Percentiles rank a stretch among this genome's conserved stretches.
These are phyloP conservation scores for Inosperma sp. DNA, from an alignment of 768 basidiomycete genomes.

Conservation along the genomic window DNA sequence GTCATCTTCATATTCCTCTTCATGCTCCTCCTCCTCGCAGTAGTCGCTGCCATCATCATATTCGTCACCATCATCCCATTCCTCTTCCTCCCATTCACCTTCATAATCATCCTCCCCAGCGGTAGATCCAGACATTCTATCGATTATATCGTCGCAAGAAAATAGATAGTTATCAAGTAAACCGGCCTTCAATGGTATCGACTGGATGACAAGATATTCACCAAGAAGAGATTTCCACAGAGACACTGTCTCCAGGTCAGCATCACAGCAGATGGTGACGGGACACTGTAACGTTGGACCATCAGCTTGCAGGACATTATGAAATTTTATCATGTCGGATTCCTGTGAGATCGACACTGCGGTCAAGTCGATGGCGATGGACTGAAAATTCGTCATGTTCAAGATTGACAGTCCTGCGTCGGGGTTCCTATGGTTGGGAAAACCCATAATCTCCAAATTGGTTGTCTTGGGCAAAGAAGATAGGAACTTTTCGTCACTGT, in stretches of 20 bases:
- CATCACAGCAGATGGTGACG: constrained; percentile 3
- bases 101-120: constrained; percentile 4
- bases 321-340: constrained; percentile 7
- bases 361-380: constrained; percentile 13
- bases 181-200: not conserved
- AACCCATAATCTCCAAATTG: constrained; percentile 12
- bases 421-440: constrained; percentile 2
- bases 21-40: constrained; percentile 11
- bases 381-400: constrained; percentile 10
- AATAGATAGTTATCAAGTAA: constrained; percentile 6
- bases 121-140: not conserved
- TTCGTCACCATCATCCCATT: constrained; percentile 12
- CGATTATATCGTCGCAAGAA: constrained; percentile 3
- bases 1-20: constrained; percentile 13
- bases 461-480: constrained; percentile 12
- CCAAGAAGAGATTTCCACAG: constrained; percentile 3
- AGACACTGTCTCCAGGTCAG: not conserved
- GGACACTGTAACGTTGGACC: constrained; percentile 3
- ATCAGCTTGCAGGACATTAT: not conserved
- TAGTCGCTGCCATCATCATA: constrained; percentile 7
- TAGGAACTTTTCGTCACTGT: constrained; percentile 9
- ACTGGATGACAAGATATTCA: not conserved
- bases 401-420: constrained; percentile 8
- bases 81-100: constrained; percentile 10
- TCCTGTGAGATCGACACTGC: not conserved